Evolutionary conservation across 768 basidiomycete genomes (phyloP).

Genomic region (Termitomyces sp.): DNA sequence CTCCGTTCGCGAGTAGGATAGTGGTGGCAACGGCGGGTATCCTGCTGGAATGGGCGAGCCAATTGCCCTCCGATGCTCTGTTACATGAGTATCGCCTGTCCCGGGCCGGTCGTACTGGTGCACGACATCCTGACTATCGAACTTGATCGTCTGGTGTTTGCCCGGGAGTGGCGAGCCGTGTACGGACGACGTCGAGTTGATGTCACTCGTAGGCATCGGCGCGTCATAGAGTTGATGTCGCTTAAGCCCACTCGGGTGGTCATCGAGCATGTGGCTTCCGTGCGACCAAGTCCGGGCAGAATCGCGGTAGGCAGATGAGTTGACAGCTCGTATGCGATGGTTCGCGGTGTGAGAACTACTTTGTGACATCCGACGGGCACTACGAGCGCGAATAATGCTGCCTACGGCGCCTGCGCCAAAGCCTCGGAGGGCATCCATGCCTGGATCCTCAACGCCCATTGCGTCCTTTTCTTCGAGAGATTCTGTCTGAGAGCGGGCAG

Average conservation of each 20-base stretch:
- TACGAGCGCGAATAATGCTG: slow-evolving; percentile 76
- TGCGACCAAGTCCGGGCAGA: slow-evolving; percentile 11
- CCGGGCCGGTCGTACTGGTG: slow-evolving; percentile 68
- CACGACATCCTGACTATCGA: slow-evolving; percentile 65
- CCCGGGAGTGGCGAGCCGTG: slow-evolving; percentile 24
- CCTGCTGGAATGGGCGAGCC: slow-evolving; percentile 21
- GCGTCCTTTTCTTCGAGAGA: slow-evolving; percentile 62
- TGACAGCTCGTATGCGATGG: slow-evolving; percentile 29
- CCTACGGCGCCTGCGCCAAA: slow-evolving; percentile 82
- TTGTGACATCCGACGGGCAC: slow-evolving; percentile 45
- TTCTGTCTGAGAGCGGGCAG: slow-evolving; percentile 69
- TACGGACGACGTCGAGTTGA: slow-evolving; percentile 32
- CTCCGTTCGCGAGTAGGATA: slow-evolving; percentile 15
- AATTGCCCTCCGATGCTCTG: slow-evolving; percentile 38
- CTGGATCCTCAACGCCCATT: slow-evolving; percentile 77
- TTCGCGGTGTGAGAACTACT: slow-evolving; percentile 26
- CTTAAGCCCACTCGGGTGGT: slow-evolving; percentile 38
- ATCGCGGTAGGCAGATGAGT: slow-evolving; percentile 27
- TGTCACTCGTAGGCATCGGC: slow-evolving; percentile 57
- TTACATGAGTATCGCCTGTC: slow-evolving; percentile 34
- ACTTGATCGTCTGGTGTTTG: slow-evolving; percentile 67
- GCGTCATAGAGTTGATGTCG: slow-evolving; percentile 88
- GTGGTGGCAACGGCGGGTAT: slow-evolving; percentile 30
- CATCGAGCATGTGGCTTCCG: slow-evolving; percentile 8
- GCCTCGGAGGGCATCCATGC: slow-evolving; percentile 87